Evolutionary conservation across 257 asterid genomes (phyloP), one percentile per base, ranked within the genome.

Genomic region (Solanum pennellii): DNA sequence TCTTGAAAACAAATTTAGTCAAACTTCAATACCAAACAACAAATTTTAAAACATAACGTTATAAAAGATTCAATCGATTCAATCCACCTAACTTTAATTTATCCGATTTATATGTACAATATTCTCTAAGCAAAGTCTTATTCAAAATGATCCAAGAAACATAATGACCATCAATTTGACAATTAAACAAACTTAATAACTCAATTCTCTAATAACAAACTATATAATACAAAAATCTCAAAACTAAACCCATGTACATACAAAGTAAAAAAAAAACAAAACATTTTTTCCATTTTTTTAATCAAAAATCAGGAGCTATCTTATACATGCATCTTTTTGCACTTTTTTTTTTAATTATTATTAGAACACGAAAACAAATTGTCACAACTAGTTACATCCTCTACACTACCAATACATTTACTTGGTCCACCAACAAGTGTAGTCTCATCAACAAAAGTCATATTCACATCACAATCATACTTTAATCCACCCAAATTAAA

Each of bases 371-470:
- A 16, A 65, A 47, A 80, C 37, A 80, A 80, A 25, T 80, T 80
- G 25, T 80, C 85, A 80, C 85, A 80, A 29, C 3, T 47, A 80
- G 85, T 80, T n/a, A 80, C 21, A 80, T 80, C 85, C 68, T 80
- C 66, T 80, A 80, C 42, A 5, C 68, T 47, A 80, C 66, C 85
- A 80, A 80, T 27, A 80, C 84, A 79, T 15, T 15, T 23, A 45
- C 66, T 79, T 79, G 84, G 84, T 79, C 84, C 84, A 27, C 84
- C 84, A 79, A 79, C 66, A 79, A 79, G 84, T 45, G 84, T 79
- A 79, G 84, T 79, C 27, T 79, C 42, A 27, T 79, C 84, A 79
- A 2, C 25, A 79, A 79, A 79, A 79, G 66, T 45, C 84, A 79
- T 79, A 79, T 79, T 79, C 5, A 79, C 68, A 79, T 27, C 33